Evolutionary conservation across 148 eudicot genomes (phyloP).

Genomic region (Rhododendron ovatum): DNA sequence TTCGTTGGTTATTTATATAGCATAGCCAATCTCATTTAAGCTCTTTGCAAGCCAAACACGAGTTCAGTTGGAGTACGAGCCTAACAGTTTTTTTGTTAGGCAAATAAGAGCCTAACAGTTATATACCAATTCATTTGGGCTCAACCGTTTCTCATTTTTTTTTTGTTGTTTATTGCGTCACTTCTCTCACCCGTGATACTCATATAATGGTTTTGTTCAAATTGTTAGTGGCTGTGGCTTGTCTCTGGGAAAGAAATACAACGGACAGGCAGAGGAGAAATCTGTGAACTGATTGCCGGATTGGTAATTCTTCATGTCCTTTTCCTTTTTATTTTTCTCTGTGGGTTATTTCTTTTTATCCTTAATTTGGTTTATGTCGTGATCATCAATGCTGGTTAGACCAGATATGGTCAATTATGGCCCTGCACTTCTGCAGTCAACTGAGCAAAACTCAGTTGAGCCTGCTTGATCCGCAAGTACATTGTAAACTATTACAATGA

Average conservation of each 20-base stretch:
- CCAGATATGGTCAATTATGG: background rate
- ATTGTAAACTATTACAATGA: background rate
- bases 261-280: background rate
- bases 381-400: too few relatives aligned
- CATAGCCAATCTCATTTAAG: background rate
- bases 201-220: background rate
- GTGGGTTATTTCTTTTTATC: background rate
- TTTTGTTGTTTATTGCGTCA: background rate
- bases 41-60: background rate
- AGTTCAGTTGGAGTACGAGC: background rate
- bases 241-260: background rate
- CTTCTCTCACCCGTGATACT: too few relatives aligned
- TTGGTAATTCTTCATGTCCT: background rate
- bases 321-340: background rate
- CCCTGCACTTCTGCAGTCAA: background rate
- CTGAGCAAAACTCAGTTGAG: background rate
- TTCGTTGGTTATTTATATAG: background rate
- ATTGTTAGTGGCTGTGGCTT: slow-evolving; percentile 4
- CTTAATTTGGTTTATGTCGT: too few relatives aligned
- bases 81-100: too few relatives aligned
- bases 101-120: too few relatives aligned
- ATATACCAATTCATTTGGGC: background rate
- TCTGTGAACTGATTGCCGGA: background rate
- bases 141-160: background rate
- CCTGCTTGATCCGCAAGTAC: background rate